phyloP scores from a whole-genome alignment of 2,329 filamentous ascomycete genomes.

The Nemania abortiva region DNA sequence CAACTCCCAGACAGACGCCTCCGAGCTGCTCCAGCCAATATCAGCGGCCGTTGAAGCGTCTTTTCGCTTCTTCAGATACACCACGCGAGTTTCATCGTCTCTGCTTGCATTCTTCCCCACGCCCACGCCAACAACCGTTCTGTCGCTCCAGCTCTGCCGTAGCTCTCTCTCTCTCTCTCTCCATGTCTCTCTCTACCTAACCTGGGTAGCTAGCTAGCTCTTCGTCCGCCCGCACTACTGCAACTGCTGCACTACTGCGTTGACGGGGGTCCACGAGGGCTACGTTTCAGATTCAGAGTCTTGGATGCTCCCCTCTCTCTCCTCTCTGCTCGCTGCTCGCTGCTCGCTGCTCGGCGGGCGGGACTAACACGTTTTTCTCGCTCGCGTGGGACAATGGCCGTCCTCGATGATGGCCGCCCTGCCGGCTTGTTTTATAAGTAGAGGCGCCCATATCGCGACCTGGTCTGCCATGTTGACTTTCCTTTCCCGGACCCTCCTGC shows the following conservation, averaged over 20 bases:
- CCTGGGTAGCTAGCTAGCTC: too few species aligned
- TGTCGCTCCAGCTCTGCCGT: slow-evolving; percentile 48
- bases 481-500: slow-evolving; percentile 50
- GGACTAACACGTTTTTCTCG: slow-evolving; percentile 58
- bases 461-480: slow-evolving; percentile 49
- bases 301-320: slow-evolving; percentile 52
- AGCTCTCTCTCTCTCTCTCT: slow-evolving; percentile 47
- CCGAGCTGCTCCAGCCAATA: slow-evolving; percentile 63
- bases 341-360: slow-evolving; percentile 56
- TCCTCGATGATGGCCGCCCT: slow-evolving; percentile 52
- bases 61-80: slow-evolving; percentile 63
- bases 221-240: slow-evolving; percentile 31
- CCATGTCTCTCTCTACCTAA: too few species aligned
- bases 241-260: slow-evolving; percentile 8
- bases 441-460: slow-evolving; percentile 52
- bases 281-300: slow-evolving; percentile 53
- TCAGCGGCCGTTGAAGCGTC: slow-evolving; percentile 57
- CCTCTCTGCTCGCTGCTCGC: too few species aligned
- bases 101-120: slow-evolving; percentile 51
- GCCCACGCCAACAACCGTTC: slow-evolving; percentile 36
- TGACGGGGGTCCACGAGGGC: slow-evolving; percentile 43
- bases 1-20: slow-evolving; percentile 62
- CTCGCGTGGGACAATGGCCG: slow-evolving; percentile 49
- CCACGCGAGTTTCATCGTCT: slow-evolving; percentile 64
- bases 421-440: slow-evolving; percentile 51